A percentile compares a stretch with the other conserved stretches of the same genome.
Evolutionary conservation across 164 flowering plant species (phyloP).

Genomic region (Magnolia officinalis): DNA sequence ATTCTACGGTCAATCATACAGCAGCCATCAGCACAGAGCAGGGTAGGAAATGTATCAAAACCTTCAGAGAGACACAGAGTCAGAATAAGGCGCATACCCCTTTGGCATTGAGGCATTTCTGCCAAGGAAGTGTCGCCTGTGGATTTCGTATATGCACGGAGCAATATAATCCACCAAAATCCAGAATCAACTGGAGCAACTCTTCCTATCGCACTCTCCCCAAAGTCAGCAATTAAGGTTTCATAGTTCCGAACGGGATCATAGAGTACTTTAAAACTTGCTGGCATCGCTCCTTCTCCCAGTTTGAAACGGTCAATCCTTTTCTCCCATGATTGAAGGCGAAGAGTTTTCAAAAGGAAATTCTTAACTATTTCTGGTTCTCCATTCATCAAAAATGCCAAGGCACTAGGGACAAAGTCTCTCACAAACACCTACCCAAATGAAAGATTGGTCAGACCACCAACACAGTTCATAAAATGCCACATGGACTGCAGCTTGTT

Average conservation of each 20-base stretch:
- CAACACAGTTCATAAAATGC: conserved; percentile 14
- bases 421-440: conserved; percentile 68
- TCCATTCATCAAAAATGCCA: conserved; percentile 84
- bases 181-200: conserved; percentile 95
- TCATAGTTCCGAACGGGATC: conserved; percentile 61
- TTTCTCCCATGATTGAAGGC: conserved; percentile 86
- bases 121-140: conserved; percentile 69
- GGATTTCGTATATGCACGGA: conserved; percentile 77
- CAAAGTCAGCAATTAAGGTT: conserved; percentile 74
- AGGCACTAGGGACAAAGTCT: conserved; percentile 81
- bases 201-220: conserved; percentile 87
- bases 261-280: conserved; percentile 81
- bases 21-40: conserved; percentile 87
- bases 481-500: too few relatives aligned
- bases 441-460: conserved; percentile 10
- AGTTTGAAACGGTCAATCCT: conserved; percentile 67
- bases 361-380: conserved; percentile 81
- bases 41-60: conserved; percentile 86
- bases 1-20: conserved; percentile 86
- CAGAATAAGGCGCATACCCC: conserved; percentile 72
- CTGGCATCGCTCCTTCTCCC: conserved; percentile 92
- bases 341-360: conserved; percentile 70
- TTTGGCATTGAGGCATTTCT: conserved; percentile 72
- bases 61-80: conserved; percentile 83
- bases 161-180: conserved; percentile 86